These are phyloP conservation scores for Candida germanica DNA, from an alignment of 805 yeast species.

Conservation along the genomic window DNA sequence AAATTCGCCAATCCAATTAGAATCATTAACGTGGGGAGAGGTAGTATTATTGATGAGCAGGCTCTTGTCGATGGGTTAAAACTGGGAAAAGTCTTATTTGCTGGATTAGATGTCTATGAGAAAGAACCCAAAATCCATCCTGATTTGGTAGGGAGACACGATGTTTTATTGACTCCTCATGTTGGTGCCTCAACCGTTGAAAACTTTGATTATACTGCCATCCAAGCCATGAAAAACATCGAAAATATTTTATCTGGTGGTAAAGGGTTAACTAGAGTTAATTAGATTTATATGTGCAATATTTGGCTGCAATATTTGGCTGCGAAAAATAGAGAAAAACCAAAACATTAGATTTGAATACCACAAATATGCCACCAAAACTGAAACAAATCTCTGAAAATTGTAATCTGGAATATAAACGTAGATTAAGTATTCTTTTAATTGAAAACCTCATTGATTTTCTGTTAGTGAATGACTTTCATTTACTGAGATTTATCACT, in stretches of 20 bases:
- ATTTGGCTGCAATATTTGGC: too few species aligned
- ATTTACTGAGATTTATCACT: constrained; percentile 14
- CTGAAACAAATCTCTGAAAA: too few species aligned
- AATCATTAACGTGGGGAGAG: constrained; percentile 75
- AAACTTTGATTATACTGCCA: constrained; percentile 50
- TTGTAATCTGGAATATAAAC: too few species aligned
- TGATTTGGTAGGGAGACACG: constrained; percentile 52
- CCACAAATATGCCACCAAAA: constrained; percentile 3
- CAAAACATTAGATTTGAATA: too few species aligned
- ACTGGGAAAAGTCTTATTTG: constrained; percentile 57
- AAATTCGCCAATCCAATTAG: constrained; percentile 53
- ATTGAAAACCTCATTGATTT: constrained; percentile 22
- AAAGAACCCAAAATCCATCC: constrained; percentile 57
- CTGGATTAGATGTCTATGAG: constrained; percentile 72
- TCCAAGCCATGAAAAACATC: constrained; percentile 54
- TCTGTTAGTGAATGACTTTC: constrained; percentile 14
- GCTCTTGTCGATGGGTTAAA: constrained; percentile 60
- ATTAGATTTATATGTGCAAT: too few species aligned
- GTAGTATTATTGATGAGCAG: constrained; percentile 63
- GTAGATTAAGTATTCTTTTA: constrained; percentile 15
- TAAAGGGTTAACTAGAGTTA: constrained; percentile 10
- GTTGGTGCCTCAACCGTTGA: constrained; percentile 65
- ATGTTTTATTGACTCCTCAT: constrained; percentile 69
- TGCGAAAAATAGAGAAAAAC: constrained; percentile 2
- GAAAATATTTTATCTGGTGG: constrained; percentile 25